Evolutionary conservation across 176 grass and related monocot genomes (phyloP).

Genomic region (Calamus simplicifolius): DNA sequence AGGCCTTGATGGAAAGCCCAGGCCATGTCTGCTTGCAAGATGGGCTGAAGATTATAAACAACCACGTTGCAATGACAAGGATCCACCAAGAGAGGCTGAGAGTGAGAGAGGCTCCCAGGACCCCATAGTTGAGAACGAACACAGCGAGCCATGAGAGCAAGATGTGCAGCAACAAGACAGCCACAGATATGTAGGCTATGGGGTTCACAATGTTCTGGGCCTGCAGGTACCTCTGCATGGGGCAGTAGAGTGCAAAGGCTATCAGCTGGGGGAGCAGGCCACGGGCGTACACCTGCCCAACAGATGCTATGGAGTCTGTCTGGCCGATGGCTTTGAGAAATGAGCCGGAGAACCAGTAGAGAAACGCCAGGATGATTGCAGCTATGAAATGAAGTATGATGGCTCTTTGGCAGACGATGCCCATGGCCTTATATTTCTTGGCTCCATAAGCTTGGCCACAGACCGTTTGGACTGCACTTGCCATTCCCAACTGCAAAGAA

Average conservation of each 20-base stretch:
- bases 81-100: constrained; percentile 22
- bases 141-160: constrained; percentile 19
- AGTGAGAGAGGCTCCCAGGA: constrained; percentile 18
- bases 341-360: constrained; percentile 56
- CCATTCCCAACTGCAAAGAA: constrained; percentile 62
- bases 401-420: constrained; percentile 55
- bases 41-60: constrained; percentile 16
- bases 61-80: constrained; percentile 5
- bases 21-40: constrained; percentile 23
- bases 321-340: constrained; percentile 52
- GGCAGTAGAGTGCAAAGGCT: constrained; percentile 67
- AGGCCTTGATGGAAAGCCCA: constrained; percentile 23
- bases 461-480: constrained; percentile 68
- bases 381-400: constrained; percentile 48
- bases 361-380: constrained; percentile 33
- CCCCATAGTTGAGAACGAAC: constrained; percentile 16
- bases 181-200: constrained; percentile 20
- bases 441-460: constrained; percentile 76
- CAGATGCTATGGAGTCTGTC: constrained; percentile 25
- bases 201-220: constrained; percentile 63
- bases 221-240: constrained; percentile 78
- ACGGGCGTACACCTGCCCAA: constrained; percentile 50
- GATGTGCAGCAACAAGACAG: constrained; percentile 18
- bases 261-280: constrained; percentile 46
- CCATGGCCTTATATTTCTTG: constrained; percentile 46